Base-by-base conservation (phyloP, 768 basidiomycete genomes). In the Candolleomyces efflorescens region DNA sequence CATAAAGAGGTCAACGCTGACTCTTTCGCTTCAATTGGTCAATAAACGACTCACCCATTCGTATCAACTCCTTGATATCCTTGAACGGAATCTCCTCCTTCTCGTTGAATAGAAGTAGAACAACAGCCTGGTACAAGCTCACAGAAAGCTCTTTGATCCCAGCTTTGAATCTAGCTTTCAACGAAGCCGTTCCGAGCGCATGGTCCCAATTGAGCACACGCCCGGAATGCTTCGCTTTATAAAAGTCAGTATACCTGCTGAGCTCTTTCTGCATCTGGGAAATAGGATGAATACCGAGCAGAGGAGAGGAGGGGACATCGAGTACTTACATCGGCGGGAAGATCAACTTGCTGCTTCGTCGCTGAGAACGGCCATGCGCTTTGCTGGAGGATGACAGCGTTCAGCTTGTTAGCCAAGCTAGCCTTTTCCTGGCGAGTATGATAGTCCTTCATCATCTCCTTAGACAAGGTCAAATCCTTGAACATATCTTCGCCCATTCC, bases 401-500 rank as follows among this genome's bases (percentile, higher is more conserved):
- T 81, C 37, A 94, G 73, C 60, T 80, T 85, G 57, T 73, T 75
- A 5, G 75, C 77, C 0, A 72, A 58, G 56, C 68, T 77, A 24
- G 72, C 68, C 36, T 32, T 26, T 10, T 68, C 49, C 37, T 80
- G 63, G 63, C 81, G 78, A 24, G 72, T 65, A 57, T 85, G 80
- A 70, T 85, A 91, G 59, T 88, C 87, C 0, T 70, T 67, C 79
- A 92, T 82, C 20, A 83, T 67, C 56, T 95, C 92, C 53, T 83
- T 71, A 1, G 92, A 95, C 17, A 92, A 74, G 0, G 83, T 82
- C 3, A 96, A 75, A 66, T 96, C 94, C 59, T 86, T 94, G 76
- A 98, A 96, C 96, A 98, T 96, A 41, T 92, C 85, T 64, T 94
- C 92, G 51, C 94, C 93, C 75, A 89, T 90, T 7, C 89, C 90